Base-by-base conservation (phyloP, 495 filamentous ascomycete genomes). In the Hypomontagnella monticulosa region DNA sequence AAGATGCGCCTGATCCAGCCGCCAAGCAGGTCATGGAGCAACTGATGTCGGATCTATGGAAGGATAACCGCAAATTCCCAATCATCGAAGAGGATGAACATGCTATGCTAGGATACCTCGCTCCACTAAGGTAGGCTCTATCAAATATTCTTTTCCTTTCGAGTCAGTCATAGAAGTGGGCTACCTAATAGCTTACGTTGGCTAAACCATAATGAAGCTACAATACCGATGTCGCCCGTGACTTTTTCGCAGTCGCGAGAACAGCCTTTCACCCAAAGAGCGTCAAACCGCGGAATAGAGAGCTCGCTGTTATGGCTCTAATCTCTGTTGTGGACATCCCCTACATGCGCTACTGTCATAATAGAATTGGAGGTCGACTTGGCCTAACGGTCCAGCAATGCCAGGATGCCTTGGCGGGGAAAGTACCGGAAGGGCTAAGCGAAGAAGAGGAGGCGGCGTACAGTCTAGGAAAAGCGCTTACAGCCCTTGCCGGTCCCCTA, bases 241-340 rank as follows among this genome's bases (percentile, higher is more conserved):
- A 32, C 2, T 40, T 51, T 27, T 33, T 56, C 53, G 46, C 23
- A 12, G 4, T 56, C 32, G 41, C 16, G 6, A 44, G 48, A 33
- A 20, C 40, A 11, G 36, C 30, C 3, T 55, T 19, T 41, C 12
- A 20, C 12, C 32, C 56, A 14, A 46, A 20, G 4, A 18, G 8
- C 19, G 44, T 65, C n/a, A 53, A 51, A 30, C 61, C 54, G 10
- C 38, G 53, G n/a, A 51, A 54, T 41, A 19, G 58, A 11, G 53
- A 65, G 27, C 61, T 65, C 12, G 61, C 48, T 33, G 33, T 57
- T 20, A 27, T 65, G 32, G 61, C 34, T 14, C 32, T 59, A 16
- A n/a, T 20, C 4, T 58, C 61, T 11, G 32, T 42, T 33, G 27
- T 65, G 16, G 41, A 59, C 10, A 34, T 34, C 2, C 61, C 61